Evolutionary conservation across 2,329 filamentous ascomycete genomes (phyloP).

Genomic region (Exserohilum turcica): DNA sequence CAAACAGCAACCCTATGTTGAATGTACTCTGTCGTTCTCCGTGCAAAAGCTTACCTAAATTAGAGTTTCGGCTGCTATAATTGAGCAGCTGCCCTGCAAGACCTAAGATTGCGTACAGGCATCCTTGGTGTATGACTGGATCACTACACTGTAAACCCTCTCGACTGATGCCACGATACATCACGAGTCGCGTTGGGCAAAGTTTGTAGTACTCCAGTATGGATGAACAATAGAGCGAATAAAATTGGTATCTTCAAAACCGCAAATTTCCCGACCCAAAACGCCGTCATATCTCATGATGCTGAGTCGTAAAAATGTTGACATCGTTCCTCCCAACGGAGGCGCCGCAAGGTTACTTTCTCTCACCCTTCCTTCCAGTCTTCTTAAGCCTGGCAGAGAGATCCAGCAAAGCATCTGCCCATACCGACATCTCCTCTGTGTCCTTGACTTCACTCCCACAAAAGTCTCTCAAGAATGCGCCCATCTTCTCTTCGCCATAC

Average conservation of each 20-base stretch:
- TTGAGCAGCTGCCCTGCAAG: too few species aligned
- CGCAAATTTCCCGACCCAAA: background rate
- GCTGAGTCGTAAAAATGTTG: conserved; percentile 8
- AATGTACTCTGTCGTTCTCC: too few species aligned
- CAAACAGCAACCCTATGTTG: too few species aligned
- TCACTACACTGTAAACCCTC: too few species aligned
- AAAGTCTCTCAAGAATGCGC: conserved; percentile 68
- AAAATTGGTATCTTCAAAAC: background rate
- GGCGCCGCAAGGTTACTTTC: conserved; percentile 21
- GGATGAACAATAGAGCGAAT: background rate
- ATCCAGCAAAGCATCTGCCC: conserved; percentile 52
- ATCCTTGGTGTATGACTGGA: too few species aligned
- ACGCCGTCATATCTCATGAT: conserved; percentile 24
- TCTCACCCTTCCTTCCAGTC: conserved; percentile 52
- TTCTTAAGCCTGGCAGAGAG: conserved; percentile 52
- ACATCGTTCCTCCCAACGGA: background rate
- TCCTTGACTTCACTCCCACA: conserved; percentile 46
- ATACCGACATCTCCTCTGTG: conserved; percentile 43
- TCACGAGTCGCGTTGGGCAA: background rate
- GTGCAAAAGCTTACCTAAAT: too few species aligned
- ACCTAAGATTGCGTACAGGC: too few species aligned
- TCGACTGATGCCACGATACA: background rate
- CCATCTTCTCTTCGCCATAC: conserved; percentile 76
- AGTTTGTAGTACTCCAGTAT: too few species aligned
- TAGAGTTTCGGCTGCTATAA: too few species aligned